phyloP scores from a whole-genome alignment of 2,329 filamentous ascomycete genomes.

The Ophiostoma pallidulum region DNA sequence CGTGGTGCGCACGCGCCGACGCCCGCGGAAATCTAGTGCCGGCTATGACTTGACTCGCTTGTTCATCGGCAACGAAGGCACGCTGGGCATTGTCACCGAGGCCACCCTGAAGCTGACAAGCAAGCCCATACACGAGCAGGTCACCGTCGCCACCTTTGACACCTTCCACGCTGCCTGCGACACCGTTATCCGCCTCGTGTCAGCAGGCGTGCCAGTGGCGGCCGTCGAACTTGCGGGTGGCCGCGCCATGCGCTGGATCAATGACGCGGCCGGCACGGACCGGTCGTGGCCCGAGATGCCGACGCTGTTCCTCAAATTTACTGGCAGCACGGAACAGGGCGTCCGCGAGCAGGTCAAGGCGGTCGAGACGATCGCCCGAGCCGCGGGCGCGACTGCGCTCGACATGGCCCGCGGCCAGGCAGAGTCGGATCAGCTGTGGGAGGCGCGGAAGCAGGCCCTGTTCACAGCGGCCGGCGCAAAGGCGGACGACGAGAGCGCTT shows the following conservation, averaged over 20 bases:
- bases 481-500: conserved; percentile 52
- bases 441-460: conserved; percentile 63
- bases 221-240: conserved; percentile 6
- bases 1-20: conserved; percentile 44
- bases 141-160: conserved; percentile 54
- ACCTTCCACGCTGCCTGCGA: conserved; percentile 52
- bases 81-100: conserved; percentile 38
- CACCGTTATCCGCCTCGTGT: conserved; percentile 42
- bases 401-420: conserved; percentile 27
- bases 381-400: not conserved
- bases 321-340: conserved; percentile 53
- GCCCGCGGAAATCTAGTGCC: conserved; percentile 60
- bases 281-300: conserved; percentile 56
- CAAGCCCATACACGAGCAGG: conserved; percentile 52
- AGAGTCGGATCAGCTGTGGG: conserved; percentile 64
- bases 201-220: conserved; percentile 17
- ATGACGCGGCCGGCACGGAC: conserved; percentile 16
- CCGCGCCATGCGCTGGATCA: not conserved
- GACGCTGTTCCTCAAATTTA: conserved; percentile 68
- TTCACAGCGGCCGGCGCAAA: conserved; percentile 63
- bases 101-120: conserved; percentile 52
- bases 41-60: conserved; percentile 63
- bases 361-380: conserved; percentile 45
- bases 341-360: conserved; percentile 49
- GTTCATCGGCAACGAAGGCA: conserved; percentile 63